Evolutionary conservation across 2,329 filamentous ascomycete genomes (phyloP).

Genomic region (Macrophomina tecta): DNA sequence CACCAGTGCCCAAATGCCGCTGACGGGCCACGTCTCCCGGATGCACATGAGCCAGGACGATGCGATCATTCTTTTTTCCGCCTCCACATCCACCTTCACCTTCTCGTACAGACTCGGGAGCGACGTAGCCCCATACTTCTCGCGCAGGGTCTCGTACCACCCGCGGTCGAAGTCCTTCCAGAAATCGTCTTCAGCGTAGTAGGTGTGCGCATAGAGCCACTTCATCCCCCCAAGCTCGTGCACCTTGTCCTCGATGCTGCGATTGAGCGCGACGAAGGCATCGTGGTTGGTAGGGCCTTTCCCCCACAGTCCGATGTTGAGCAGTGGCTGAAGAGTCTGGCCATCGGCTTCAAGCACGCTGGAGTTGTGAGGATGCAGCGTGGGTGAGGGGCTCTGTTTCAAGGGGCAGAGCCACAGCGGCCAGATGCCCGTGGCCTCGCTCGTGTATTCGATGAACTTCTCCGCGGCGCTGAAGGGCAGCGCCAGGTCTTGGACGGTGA

Average conservation of each 20-base stretch:
- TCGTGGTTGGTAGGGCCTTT: not conserved
- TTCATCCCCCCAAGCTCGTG: slow-evolving; percentile 68
- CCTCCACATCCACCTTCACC: slow-evolving; percentile 51
- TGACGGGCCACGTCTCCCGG: slow-evolving; percentile 8
- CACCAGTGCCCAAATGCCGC: slow-evolving; percentile 14
- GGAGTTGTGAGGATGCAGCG: slow-evolving; percentile 32
- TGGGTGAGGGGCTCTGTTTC: slow-evolving; percentile 35
- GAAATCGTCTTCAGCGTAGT: slow-evolving; percentile 71
- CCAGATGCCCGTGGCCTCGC: slow-evolving; percentile 49
- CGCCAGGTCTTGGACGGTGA: slow-evolving; percentile 69
- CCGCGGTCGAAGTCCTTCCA: slow-evolving; percentile 67
- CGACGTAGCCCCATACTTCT: slow-evolving; percentile 64
- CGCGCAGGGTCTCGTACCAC: slow-evolving; percentile 63
- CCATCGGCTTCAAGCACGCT: slow-evolving; percentile 37
- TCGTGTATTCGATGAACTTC: slow-evolving; percentile 53
- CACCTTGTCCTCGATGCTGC: slow-evolving; percentile 65
- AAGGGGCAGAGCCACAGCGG: slow-evolving; percentile 56
- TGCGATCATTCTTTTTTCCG: slow-evolving; percentile 6
- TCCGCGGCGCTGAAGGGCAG: slow-evolving; percentile 51
- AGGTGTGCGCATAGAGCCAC: slow-evolving; percentile 73
- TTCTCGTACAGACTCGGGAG: slow-evolving; percentile 72
- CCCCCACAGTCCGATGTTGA: slow-evolving; percentile 77
- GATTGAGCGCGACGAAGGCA: slow-evolving; percentile 61
- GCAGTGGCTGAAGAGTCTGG: slow-evolving; percentile 35
- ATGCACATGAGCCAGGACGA: not conserved